phyloP scores from a whole-genome alignment of 2,329 filamentous ascomycete genomes.

The Aspergillus sp. region DNA sequence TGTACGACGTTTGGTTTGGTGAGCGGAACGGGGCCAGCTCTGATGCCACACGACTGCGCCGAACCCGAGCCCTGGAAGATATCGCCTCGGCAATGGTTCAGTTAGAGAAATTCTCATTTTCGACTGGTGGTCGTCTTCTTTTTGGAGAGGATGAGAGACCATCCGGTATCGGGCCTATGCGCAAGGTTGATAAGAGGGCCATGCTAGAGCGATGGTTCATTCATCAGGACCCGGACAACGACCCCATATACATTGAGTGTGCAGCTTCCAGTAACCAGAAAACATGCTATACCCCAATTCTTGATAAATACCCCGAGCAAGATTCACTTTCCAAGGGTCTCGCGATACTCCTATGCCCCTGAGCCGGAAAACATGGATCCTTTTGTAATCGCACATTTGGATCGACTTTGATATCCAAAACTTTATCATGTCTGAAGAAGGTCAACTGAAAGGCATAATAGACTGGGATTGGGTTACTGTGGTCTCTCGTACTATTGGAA shows the following conservation, averaged over 20 bases:
- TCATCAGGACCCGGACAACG: slow-evolving; percentile 13
- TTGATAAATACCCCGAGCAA: background rate
- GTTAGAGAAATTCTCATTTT: too few species aligned
- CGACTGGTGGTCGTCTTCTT: too few species aligned
- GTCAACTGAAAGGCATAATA: slow-evolving; percentile 27
- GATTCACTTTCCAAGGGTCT: slow-evolving; percentile 3
- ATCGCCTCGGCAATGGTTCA: too few species aligned
- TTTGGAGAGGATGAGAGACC: background rate
- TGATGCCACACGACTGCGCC: too few species aligned
- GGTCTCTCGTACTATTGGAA: slow-evolving; percentile 25
- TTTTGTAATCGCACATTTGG: slow-evolving; percentile 29
- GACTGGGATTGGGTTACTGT: slow-evolving; percentile 30
- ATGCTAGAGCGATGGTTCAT: slow-evolving; percentile 11
- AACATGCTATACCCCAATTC: slow-evolving; percentile 10
- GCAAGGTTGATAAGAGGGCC: slow-evolving; percentile 8
- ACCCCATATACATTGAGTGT: slow-evolving; percentile 15
- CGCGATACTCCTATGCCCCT: slow-evolving; percentile 11
- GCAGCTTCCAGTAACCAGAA: slow-evolving; percentile 8
- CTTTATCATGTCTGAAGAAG: slow-evolving; percentile 29
- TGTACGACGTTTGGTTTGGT: background rate
- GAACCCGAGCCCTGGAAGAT: too few species aligned
- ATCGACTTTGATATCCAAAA: slow-evolving; percentile 33
- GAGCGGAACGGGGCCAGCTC: too few species aligned
- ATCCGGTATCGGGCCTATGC: slow-evolving; percentile 1
- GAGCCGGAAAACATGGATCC: slow-evolving; percentile 2